These are phyloP conservation scores for Paramyrothecium roridum DNA, from an alignment of 2,329 filamentous ascomycete genomes.

Conservation along the genomic window DNA sequence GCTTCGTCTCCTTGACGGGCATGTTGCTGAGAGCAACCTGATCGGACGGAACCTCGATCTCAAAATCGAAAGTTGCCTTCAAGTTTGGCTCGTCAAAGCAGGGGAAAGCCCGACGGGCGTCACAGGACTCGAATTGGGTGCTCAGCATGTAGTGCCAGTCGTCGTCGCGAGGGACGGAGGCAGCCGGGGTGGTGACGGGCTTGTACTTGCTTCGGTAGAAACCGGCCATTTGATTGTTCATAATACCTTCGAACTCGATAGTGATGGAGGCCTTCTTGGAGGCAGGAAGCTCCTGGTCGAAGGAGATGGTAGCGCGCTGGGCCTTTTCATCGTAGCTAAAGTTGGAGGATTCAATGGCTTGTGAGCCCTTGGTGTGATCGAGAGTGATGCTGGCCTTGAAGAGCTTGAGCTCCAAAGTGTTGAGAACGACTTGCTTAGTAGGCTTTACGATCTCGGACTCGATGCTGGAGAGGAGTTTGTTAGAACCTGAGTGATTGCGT, in stretches of 20 bases:
- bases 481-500: conserved; percentile 49
- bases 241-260: conserved; percentile 74
- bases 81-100: conserved; percentile 98
- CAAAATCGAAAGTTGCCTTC: conserved; percentile 93
- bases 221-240: conserved; percentile 89
- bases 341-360: conserved; percentile 57
- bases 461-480: conserved; percentile 50
- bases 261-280: conserved; percentile 64
- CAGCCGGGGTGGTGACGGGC: conserved; percentile 66
- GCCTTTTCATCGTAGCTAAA: conserved; percentile 80
- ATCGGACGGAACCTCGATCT: conserved; percentile 85
- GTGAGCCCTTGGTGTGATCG: conserved; percentile 54
- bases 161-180: conserved; percentile 73
- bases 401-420: conserved; percentile 80
- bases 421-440: conserved; percentile 77
- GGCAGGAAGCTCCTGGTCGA: conserved; percentile 67
- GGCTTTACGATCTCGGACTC: conserved; percentile 68
- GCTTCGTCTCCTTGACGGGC: conserved; percentile 72
- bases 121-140: conserved; percentile 96
- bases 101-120: conserved; percentile 91
- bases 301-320: conserved; percentile 78
- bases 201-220: conserved; percentile 96
- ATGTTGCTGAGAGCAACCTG: conserved; percentile 93
- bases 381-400: conserved; percentile 59
- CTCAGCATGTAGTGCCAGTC: conserved; percentile 76